These are phyloP conservation scores for Cyberlindnera subsufficiens DNA, from an alignment of 805 yeast genomes.

Conservation along the genomic window DNA sequence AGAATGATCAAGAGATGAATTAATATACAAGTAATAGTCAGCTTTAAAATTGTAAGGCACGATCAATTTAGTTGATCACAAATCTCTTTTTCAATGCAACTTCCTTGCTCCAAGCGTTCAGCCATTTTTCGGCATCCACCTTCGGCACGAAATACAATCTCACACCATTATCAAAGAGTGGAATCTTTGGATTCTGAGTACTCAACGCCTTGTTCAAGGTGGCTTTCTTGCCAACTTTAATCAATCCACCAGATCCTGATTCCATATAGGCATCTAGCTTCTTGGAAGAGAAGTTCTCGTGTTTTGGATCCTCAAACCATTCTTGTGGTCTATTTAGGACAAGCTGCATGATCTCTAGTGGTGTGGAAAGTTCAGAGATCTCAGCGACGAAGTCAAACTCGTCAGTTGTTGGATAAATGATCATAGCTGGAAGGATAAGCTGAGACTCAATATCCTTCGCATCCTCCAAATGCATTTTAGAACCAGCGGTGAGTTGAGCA, in stretches of 20 bases:
- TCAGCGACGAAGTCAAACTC: conserved; percentile 80
- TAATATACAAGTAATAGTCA: not conserved
- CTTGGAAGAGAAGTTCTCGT: conserved; percentile 49
- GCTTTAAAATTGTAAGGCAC: no score
- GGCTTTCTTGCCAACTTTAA: conserved; percentile 76
- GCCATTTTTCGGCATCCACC: conserved; percentile 57
- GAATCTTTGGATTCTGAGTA: conserved; percentile 58
- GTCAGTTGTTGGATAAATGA: conserved; percentile 76
- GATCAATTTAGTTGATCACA: not conserved
- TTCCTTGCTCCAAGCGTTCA: conserved; percentile 57
- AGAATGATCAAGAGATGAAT: conserved; percentile 11
- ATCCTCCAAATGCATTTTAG: conserved; percentile 55
- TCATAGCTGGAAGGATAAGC: conserved; percentile 72
- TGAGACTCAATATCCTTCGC: conserved; percentile 67
- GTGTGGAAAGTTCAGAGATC: conserved; percentile 65
- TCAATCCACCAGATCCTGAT: conserved; percentile 76
- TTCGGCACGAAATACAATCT: conserved; percentile 79
- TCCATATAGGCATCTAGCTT: conserved; percentile 75
- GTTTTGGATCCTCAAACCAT: conserved; percentile 60
- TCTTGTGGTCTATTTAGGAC: conserved; percentile 62
- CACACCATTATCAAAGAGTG: conserved; percentile 69
- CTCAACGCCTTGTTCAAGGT: conserved; percentile 59
- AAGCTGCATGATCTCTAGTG: conserved; percentile 53
- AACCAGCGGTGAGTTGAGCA: conserved; percentile 48
- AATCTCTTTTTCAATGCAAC: conserved; percentile 47